These are phyloP conservation scores for Neofusicoccum laricinum DNA, from an alignment of 2,329 filamentous ascomycete species.

Conservation along the genomic window DNA sequence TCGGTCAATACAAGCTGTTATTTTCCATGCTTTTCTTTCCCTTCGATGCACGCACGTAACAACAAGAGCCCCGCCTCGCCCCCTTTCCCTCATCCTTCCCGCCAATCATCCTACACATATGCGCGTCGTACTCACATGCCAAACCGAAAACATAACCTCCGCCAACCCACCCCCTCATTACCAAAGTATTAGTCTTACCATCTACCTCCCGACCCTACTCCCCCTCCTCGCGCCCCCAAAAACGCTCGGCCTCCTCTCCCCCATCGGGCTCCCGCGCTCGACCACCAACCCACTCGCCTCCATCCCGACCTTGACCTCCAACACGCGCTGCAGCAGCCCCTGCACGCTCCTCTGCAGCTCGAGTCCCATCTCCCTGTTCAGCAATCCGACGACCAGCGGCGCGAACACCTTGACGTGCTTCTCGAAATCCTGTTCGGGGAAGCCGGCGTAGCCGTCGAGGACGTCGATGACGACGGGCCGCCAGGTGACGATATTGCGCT, in stretches of 20 bases:
- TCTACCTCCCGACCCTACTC: background rate
- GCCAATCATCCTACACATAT: too few relatives aligned
- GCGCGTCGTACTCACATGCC: too few relatives aligned
- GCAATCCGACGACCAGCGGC: constrained; percentile 76
- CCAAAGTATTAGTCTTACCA: too few relatives aligned
- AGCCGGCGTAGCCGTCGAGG: constrained; percentile 84
- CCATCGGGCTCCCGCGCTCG: background rate
- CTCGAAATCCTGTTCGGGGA: constrained; percentile 78
- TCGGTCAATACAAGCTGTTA: too few relatives aligned
- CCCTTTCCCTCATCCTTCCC: too few relatives aligned
- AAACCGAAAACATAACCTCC: background rate
- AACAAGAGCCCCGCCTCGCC: too few relatives aligned
- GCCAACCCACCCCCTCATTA: too few relatives aligned
- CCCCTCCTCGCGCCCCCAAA: background rate
- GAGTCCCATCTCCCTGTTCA: constrained; percentile 74
- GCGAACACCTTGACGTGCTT: constrained; percentile 82
- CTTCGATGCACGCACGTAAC: too few relatives aligned
- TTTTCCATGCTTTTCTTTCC: too few relatives aligned
- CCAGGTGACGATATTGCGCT: constrained; percentile 96
- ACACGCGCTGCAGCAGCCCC: constrained; percentile 73
- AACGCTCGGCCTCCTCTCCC: constrained; percentile 14
- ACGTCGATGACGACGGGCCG: constrained; percentile 95
- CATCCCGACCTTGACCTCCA: constrained; percentile 51
- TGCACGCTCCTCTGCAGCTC: constrained; percentile 80
- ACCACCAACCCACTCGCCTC: background rate